Base-by-base conservation (phyloP, 768 basidiomycete species). In the Rhodocollybia butyracea region DNA sequence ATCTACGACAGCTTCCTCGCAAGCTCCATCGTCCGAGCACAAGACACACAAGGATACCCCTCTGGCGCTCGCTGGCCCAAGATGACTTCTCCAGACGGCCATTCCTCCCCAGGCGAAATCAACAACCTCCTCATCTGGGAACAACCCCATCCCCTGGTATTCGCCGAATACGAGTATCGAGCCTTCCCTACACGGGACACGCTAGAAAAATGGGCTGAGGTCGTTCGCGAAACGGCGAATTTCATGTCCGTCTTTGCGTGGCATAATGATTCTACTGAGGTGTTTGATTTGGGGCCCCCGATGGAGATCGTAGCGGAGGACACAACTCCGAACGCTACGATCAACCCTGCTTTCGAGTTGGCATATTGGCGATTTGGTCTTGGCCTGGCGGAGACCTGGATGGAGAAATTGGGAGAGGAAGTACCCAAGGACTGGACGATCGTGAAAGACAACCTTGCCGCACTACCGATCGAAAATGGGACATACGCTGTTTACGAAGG, bases 121-220 rank as follows among this genome's bases (percentile, higher is more conserved):
- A 85, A 85, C 69, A 79, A 82, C 60, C 73, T 84, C 15, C 73
- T 85, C 32, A 80, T 85, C 54, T 85, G 82, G 82, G 76, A 84
- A 60, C 83, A 84, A 63, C 76, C 77, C 0, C 82, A 85, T 63
- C 82, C 83, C 1, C 69, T 85, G 27, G 68, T 82, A 11, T 83
- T 85, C 59, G 82, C 83, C 1, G 66, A 76, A 58, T 82, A 82
- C 69, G 79, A 82, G 56, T 82, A 80, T 57, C 80, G 80, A 27
- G 73, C 74, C 5, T 68, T 76, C 60, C 68, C 75, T 3, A 70
- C 67, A 6, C 52, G 42, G n/a, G 65, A 58, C 22, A 78, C 75
- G 2, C 64, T 83, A 46, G 60, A 70, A 50, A 79, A 81, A 60
- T 85, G 83, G 83, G 69, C 68, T 52, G 63, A 72, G 31, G 73